Evolutionary conservation across 2,329 filamentous ascomycete genomes (phyloP).

Genomic region (Neospermospora avenae): DNA sequence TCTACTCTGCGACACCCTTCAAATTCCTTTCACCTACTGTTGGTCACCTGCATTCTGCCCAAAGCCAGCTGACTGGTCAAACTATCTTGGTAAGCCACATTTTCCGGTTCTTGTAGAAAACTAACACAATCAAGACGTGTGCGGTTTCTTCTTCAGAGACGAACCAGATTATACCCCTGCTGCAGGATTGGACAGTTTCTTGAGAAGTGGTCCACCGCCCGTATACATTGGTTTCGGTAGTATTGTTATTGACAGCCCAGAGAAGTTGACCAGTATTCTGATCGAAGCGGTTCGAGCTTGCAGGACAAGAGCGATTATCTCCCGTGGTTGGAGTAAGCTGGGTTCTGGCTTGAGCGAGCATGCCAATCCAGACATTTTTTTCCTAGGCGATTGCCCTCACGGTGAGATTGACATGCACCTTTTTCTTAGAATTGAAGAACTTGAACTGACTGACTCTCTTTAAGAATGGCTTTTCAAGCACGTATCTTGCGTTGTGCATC

Average conservation of each 20-base stretch:
- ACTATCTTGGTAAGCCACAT: constrained; percentile 9
- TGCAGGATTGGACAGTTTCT: constrained; percentile 41
- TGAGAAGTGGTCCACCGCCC: constrained; percentile 45
- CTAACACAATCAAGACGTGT: constrained; percentile 31
- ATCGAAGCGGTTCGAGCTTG: constrained; percentile 45
- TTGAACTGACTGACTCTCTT: not conserved
- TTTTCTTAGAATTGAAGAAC: too few species aligned
- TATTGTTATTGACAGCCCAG: constrained; percentile 51
- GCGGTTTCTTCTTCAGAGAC: constrained; percentile 45
- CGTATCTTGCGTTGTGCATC: constrained; percentile 21
- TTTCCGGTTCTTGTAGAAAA: too few species aligned
- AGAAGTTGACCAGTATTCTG: constrained; percentile 42
- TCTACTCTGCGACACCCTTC: constrained; percentile 34
- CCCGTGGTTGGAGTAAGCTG: constrained; percentile 51
- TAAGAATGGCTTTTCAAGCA: constrained; percentile 37
- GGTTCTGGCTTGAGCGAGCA: constrained; percentile 36
- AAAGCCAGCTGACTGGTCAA: constrained; percentile 19
- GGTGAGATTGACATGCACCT: constrained; percentile 36
- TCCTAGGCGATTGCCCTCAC: constrained; percentile 49
- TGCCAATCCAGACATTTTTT: constrained; percentile 39
- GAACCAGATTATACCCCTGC: constrained; percentile 40
- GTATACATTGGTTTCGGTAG: constrained; percentile 56
- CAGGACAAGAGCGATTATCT: constrained; percentile 51
- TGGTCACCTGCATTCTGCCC: constrained; percentile 19
- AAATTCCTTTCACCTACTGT: constrained; percentile 20